A percentile compares a stretch with the other conserved stretches of the same genome.
Conservation (phyloP, 1,284 basidiomycete species). For the Fomitopsis schrenkii region DNA sequence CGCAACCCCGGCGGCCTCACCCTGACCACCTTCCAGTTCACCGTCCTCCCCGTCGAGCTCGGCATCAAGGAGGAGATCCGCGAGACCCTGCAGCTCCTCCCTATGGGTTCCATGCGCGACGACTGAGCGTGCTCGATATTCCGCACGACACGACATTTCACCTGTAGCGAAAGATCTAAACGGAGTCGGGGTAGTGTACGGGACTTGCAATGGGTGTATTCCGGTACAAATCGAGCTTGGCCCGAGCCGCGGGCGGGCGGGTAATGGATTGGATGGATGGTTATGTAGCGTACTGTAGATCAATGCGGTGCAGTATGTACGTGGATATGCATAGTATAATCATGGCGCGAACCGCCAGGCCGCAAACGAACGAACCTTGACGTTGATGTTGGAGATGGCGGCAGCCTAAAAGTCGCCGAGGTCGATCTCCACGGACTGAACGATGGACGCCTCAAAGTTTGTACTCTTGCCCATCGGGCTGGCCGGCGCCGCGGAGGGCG, state of each 20-base stretch:
- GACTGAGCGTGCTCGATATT: neutral
- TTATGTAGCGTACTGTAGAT: neutral
- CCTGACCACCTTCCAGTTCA: constrained; percentile 50
- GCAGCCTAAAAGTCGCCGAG: constrained; percentile 68
- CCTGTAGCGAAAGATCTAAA: too few species aligned
- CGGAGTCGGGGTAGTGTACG: neutral
- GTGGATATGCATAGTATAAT: neutral
- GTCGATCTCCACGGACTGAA: constrained; percentile 71
- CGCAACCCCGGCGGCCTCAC: constrained; percentile 55
- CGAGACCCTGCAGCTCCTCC: neutral
- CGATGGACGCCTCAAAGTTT: constrained; percentile 43
- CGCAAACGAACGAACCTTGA: neutral
- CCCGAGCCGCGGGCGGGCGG: neutral
- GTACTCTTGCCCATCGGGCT: neutral
- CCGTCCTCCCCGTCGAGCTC: constrained; percentile 50
- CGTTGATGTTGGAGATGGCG: neutral
- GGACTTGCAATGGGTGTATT: neutral
- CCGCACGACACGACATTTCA: too few species aligned
- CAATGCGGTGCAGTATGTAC: neutral
- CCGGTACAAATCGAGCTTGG: neutral
- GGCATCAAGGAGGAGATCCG: constrained; percentile 32
- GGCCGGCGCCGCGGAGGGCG: constrained; percentile 24
- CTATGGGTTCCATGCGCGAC: neutral
- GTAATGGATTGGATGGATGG: too few species aligned
- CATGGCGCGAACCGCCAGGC: neutral